Evolutionary conservation across 441 rosid genomes (phyloP).

Genomic region (Populus hybrid): DNA sequence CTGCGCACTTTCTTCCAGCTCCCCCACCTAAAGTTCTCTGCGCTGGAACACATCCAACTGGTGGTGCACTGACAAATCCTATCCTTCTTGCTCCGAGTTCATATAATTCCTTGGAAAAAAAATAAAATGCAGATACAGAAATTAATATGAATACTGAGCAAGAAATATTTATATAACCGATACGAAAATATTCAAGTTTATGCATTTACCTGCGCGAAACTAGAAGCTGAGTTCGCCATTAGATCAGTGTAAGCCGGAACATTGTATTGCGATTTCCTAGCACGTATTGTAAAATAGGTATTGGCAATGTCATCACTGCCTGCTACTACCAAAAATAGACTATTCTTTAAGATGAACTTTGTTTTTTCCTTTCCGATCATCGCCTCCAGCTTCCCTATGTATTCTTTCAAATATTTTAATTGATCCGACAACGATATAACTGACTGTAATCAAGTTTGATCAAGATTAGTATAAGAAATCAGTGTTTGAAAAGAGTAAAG

Average conservation of each 20-base stretch:
- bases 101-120: constrained; percentile 43
- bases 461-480: no score
- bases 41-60: constrained; percentile 73
- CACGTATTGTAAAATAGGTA: constrained; percentile 40
- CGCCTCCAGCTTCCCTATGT: constrained; percentile 44
- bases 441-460: constrained; percentile 31
- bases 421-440: constrained; percentile 60
- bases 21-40: constrained; percentile 68
- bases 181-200: no score
- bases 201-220: constrained; percentile 44
- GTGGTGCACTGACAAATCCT: constrained; percentile 57
- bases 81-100: constrained; percentile 58
- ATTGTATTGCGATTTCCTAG: constrained; percentile 45
- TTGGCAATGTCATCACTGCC: constrained; percentile 78
- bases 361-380: constrained; percentile 51
- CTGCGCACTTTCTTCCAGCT: constrained; percentile 40
- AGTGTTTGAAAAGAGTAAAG: no score
- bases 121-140: background rate
- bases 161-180: no score
- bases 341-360: constrained; percentile 35
- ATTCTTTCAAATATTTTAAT: constrained; percentile 44
- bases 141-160: background rate
- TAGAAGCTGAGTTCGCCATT: constrained; percentile 44
- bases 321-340: constrained; percentile 41
- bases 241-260: constrained; percentile 52